Base-by-base conservation (phyloP, 257 asterid genomes). In the Salvia hispanica region DNA sequence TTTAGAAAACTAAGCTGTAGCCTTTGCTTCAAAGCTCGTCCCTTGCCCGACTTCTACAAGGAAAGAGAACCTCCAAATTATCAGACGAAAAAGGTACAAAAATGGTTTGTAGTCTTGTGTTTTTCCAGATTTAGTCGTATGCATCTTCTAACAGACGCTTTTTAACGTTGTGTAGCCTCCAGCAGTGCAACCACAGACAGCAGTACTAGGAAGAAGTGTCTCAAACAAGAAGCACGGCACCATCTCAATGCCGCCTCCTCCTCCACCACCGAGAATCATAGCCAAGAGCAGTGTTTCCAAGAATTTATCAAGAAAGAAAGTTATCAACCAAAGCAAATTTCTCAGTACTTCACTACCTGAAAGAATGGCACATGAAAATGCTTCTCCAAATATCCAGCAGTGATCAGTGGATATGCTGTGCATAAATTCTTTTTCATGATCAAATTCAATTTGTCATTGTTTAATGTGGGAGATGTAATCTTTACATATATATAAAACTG, bases 1-100 rank as follows among this genome's bases (percentile, higher is more conserved):
- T 62, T 86, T 15, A 82, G 86, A 58, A 91, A 78, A 79, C 78
- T 94, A 64, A 61, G 95, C 25, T 86, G 81, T 57, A 82, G 84
- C 77, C 80, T 88, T 37, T 94, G 96, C 84, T 91, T 91, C 82
- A 91, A 87, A 82, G 87, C 95, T 69, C 85, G 90, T 2, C 90
- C 95, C 37, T 79, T 82, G 70, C 92, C 95, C 18, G 84, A 86
- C 36, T 91, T 88, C 62, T 78, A 86, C 84, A 88, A 84, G 79
- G 90, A 87, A 61, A 61, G 76, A 63, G 87, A 85, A 74, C 53
- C 77, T 51, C 75, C 79, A 59, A 81, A 72, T 67, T 50, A 39
- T 42, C 85, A 70, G 37, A 54, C 62, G 56, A 75, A 76, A 47
- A 80, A 83, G 88, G 92, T 83, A 77, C 7, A 47, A 2, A 33